These are phyloP conservation scores for Pseudogymnoascus verrucosus DNA, from an alignment of 2,329 filamentous ascomycete species.

Conservation along the genomic window DNA sequence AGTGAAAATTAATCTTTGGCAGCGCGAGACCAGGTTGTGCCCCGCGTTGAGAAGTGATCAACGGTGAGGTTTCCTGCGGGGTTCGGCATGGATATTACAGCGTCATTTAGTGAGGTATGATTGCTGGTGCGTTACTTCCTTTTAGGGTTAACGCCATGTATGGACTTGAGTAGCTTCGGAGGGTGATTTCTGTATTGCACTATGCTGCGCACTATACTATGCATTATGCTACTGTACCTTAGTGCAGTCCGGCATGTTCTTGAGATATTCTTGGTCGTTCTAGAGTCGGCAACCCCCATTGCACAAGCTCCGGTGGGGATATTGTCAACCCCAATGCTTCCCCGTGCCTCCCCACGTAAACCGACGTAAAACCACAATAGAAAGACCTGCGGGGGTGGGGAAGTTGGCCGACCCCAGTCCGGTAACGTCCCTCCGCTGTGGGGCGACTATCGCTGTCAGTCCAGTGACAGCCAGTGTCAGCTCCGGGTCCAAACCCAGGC, in stretches of 20 bases:
- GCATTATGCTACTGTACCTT: not conserved
- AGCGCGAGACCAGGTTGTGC: not conserved
- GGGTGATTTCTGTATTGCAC: not conserved
- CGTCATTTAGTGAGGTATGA: constrained; percentile 2
- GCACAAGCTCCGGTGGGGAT: not conserved
- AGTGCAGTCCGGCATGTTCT: not conserved
- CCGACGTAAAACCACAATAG: not conserved
- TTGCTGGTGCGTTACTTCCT: not conserved
- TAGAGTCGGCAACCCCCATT: not conserved
- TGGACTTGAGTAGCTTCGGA: not conserved
- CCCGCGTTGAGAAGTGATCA: constrained; percentile 4
- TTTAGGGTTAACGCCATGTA: not conserved
- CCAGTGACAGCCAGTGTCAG: not conserved
- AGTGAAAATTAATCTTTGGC: not conserved
- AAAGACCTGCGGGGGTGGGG: constrained; percentile 7
- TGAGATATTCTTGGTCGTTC: not conserved
- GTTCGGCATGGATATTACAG: constrained; percentile 6
- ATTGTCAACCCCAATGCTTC: not conserved
- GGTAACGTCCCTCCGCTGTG: not conserved
- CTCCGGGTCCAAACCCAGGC: not conserved
- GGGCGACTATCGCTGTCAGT: not conserved
- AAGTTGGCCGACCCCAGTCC: constrained; percentile 3
- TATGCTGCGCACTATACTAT: not conserved
- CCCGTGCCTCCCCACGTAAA: not conserved
- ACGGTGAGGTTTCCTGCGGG: constrained; percentile 2